A percentile compares a stretch with the other conserved stretches of the same genome.
phyloP scores from a whole-genome alignment of 2,329 filamentous ascomycete species.

The Neonectria punicea region DNA sequence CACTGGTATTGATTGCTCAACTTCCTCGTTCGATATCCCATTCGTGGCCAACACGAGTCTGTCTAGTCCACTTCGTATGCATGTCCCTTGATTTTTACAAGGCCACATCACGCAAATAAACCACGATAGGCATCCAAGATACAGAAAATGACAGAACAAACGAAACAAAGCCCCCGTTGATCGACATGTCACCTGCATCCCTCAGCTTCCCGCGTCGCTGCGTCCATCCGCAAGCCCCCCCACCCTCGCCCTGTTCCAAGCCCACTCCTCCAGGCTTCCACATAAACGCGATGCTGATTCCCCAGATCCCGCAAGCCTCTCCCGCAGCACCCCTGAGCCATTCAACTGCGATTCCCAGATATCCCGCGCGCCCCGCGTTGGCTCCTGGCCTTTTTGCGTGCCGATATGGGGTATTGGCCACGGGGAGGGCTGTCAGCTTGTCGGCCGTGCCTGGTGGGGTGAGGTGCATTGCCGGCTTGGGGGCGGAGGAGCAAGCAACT shows the following conservation, averaged over 20 bases:
- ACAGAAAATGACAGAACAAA: not conserved
- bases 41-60: not conserved
- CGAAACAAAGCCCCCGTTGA: constrained; percentile 8
- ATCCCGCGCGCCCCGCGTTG: not conserved
- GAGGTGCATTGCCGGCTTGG: not conserved
- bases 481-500: not conserved
- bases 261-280: constrained; percentile 28
- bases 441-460: not conserved
- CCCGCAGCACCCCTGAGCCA: constrained; percentile 8
- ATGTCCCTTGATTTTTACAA: not conserved
- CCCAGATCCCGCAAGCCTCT: constrained; percentile 16
- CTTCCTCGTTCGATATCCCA: not conserved
- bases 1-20: not conserved
- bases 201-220: not conserved
- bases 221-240: not conserved
- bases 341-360: constrained; percentile 7
- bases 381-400: not conserved
- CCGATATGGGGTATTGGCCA: not conserved
- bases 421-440: not conserved
- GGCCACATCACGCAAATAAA: not conserved
- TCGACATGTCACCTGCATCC: constrained; percentile 8
- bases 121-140: not conserved
- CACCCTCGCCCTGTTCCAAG: constrained; percentile 1
- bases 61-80: not conserved
- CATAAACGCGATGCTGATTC: constrained; percentile 32